A percentile compares a stretch with the other conserved stretches of the same genome.
Conservation (phyloP, 2,329 filamentous ascomycete genomes). For the Fusarium longipes region DNA sequence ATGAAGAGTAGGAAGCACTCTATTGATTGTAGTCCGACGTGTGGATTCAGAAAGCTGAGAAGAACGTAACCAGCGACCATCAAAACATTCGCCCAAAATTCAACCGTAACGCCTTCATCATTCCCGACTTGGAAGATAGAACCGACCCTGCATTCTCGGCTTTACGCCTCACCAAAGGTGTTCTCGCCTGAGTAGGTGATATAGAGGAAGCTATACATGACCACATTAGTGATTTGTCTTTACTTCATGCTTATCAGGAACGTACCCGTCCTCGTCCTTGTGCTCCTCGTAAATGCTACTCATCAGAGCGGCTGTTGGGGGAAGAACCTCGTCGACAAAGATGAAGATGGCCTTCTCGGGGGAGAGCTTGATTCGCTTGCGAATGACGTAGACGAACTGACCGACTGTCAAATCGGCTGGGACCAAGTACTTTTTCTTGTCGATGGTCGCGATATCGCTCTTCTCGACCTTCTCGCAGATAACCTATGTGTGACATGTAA, state of each 20-base stretch:
- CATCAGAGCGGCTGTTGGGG: constrained; percentile 97
- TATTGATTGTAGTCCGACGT: constrained; percentile 40
- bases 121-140: constrained; percentile 41
- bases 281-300: constrained; percentile 99
- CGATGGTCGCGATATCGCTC: constrained; percentile 98
- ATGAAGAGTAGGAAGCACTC: constrained; percentile 34
- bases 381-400: constrained; percentile 99
- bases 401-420: constrained; percentile 97
- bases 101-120: constrained; percentile 53
- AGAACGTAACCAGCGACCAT: constrained; percentile 45
- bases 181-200: constrained; percentile 99
- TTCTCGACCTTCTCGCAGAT: constrained; percentile 99
- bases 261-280: constrained; percentile 82
- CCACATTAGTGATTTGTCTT: constrained; percentile 32
- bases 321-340: constrained; percentile 98
- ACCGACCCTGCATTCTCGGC: constrained; percentile 31
- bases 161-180: constrained; percentile 77
- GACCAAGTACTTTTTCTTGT: constrained; percentile 99
- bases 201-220: constrained; percentile 81
- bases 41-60: constrained; percentile 39
- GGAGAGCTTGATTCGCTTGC: constrained; percentile 99
- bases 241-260: constrained; percentile 20
- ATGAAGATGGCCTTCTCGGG: constrained; percentile 99
- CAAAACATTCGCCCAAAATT: constrained; percentile 45
- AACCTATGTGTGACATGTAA: constrained; percentile 86